Evolutionary conservation across 1,284 basidiomycete species (phyloP).

Genomic region (Cutaneotrichosporon curvatum): DNA sequence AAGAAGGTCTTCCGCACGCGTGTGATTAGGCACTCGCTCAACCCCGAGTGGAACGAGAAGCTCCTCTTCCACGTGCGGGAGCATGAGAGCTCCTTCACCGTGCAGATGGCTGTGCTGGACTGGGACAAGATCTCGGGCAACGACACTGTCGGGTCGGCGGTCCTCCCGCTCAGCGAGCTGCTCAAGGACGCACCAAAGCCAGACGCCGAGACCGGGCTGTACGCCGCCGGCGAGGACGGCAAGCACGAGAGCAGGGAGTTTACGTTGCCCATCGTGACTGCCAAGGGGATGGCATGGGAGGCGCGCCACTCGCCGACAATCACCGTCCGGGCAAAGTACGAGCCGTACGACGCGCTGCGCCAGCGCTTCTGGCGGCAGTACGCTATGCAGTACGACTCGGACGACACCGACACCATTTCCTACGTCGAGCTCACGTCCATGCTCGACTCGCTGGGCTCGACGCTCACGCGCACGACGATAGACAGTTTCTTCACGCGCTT

Average conservation of each 20-base stretch:
- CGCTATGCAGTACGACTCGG: constrained; percentile 82
- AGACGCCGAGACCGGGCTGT: constrained; percentile 65
- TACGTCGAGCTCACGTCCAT: constrained; percentile 87
- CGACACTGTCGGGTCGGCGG: constrained; percentile 73
- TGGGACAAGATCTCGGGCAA: constrained; percentile 83
- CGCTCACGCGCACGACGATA: constrained; percentile 71
- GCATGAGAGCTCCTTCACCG: constrained; percentile 70
- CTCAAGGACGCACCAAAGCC: constrained; percentile 66
- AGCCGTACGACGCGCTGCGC: constrained; percentile 84
- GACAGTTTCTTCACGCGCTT: constrained; percentile 69
- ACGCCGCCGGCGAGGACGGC: constrained; percentile 53
- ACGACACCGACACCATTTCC: constrained; percentile 71
- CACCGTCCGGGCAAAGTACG: constrained; percentile 72
- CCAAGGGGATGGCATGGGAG: constrained; percentile 44
- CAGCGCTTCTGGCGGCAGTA: constrained; percentile 90
- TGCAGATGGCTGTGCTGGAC: constrained; percentile 77
- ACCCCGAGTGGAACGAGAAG: constrained; percentile 92
- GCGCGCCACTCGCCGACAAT: constrained; percentile 41
- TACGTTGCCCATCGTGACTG: constrained; percentile 44
- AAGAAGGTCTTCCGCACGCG: constrained; percentile 95
- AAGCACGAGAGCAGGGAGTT: constrained; percentile 64
- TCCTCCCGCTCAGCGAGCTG: constrained; percentile 62
- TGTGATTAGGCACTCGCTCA: constrained; percentile 77
- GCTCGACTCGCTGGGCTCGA: constrained; percentile 94
- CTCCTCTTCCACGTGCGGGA: constrained; percentile 87